These are phyloP conservation scores for Penicillium sp. DNA, from an alignment of 2,329 filamentous ascomycete species.

Conservation along the genomic window DNA sequence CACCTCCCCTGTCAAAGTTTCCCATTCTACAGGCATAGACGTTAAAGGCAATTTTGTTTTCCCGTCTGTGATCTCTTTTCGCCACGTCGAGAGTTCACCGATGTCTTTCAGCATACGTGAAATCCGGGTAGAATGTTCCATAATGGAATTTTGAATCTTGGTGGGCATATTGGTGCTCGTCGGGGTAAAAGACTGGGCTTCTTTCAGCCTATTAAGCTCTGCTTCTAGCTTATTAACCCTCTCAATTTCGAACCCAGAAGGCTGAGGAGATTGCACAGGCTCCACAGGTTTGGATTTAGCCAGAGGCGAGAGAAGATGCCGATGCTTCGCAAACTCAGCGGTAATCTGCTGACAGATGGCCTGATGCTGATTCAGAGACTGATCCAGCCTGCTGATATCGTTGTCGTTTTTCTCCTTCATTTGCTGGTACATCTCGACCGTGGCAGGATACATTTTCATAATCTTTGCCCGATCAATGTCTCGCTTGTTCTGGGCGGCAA, in stretches of 20 bases:
- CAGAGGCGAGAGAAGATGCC: not conserved
- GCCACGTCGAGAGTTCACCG: not conserved
- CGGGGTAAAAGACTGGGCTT: not conserved
- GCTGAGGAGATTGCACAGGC: too few species aligned
- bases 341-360: not conserved
- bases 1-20: not conserved
- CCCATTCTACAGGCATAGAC: not conserved
- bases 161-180: not conserved
- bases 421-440: not conserved
- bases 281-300: not conserved
- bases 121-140: not conserved
- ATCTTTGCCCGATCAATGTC: not conserved
- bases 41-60: not conserved
- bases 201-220: conserved; percentile 1
- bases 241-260: not conserved
- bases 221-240: conserved; percentile 18
- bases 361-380: not conserved
- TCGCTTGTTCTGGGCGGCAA: not conserved
- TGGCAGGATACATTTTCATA: not conserved
- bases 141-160: not conserved
- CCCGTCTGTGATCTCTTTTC: not conserved
- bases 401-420: not conserved
- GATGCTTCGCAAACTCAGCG: not conserved
- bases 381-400: not conserved
- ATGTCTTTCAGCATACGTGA: not conserved